A percentile compares a stretch with the other conserved stretches of the same genome.
These are phyloP conservation scores for Parathielavia hyrcaniae DNA, from an alignment of 495 filamentous ascomycete species.

Conservation along the genomic window DNA sequence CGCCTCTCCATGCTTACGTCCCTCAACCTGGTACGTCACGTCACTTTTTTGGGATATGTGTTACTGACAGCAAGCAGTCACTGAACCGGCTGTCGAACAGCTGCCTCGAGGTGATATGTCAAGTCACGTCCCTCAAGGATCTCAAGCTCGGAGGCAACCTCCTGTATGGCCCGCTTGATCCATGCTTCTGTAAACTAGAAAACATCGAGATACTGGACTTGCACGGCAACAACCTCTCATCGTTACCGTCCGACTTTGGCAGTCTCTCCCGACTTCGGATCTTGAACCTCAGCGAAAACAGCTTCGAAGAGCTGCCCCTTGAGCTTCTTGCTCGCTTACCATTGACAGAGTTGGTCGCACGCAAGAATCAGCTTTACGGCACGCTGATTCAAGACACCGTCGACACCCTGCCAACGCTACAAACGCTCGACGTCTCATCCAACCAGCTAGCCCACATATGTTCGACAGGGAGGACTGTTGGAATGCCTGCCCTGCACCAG, in stretches of 20 bases:
- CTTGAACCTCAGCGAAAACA: constrained; percentile 71
- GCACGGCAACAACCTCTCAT: constrained; percentile 70
- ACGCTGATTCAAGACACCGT: constrained; percentile 60
- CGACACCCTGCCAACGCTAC: constrained; percentile 53
- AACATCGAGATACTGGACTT: constrained; percentile 76
- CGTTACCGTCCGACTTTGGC: constrained; percentile 61
- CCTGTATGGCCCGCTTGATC: constrained; percentile 57
- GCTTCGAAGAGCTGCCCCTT: constrained; percentile 62
- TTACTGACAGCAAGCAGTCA: constrained; percentile 46
- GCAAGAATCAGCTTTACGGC: constrained; percentile 71
- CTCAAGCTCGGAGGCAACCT: constrained; percentile 76
- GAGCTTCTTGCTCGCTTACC: constrained; percentile 58
- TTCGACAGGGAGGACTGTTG: constrained; percentile 25
- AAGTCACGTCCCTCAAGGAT: constrained; percentile 65
- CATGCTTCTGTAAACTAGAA: constrained; percentile 50
- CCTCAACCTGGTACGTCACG: constrained; percentile 65
- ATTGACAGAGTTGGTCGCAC: constrained; percentile 65
- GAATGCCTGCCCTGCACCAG: constrained; percentile 64
- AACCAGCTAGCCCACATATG: constrained; percentile 59
- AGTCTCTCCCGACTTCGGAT: constrained; percentile 60
- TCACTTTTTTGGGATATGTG: neutral
- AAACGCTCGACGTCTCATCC: constrained; percentile 66
- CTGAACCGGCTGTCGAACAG: constrained; percentile 70
- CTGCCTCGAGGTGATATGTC: constrained; percentile 62
- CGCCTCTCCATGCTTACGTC: constrained; percentile 64